Evolutionary conservation across 805 yeast species (phyloP).

Genomic region (Barnettozyma wickerhamii): DNA sequence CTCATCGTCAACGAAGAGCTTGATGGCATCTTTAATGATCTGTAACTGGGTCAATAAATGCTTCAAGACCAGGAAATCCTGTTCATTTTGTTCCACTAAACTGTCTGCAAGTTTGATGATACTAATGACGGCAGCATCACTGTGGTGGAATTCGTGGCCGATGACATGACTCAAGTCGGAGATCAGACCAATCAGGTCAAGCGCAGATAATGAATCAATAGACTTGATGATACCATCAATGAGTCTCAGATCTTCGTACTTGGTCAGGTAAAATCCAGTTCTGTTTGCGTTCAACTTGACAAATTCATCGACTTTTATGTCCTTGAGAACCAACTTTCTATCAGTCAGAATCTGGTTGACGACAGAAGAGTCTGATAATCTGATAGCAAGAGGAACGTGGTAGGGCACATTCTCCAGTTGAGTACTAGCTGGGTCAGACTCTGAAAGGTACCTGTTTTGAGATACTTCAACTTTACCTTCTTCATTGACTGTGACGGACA

Average conservation of each 20-base stretch:
- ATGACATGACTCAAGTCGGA: constrained; percentile 30
- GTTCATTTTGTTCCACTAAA: constrained; percentile 6
- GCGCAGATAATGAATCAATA: constrained; percentile 19
- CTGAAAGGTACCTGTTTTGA: constrained; percentile 35
- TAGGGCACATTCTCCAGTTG: constrained; percentile 53
- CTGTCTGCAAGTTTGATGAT: constrained; percentile 24
- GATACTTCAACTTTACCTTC: constrained; percentile 30
- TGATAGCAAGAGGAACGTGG: constrained; percentile 55
- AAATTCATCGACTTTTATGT: constrained; percentile 25
- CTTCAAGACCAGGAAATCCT: constrained; percentile 26
- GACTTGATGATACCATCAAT: constrained; percentile 25
- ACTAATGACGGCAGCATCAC: constrained; percentile 25
- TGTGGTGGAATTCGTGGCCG: constrained; percentile 26
- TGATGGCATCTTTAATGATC: constrained; percentile 18
- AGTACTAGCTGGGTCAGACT: constrained; percentile 23
- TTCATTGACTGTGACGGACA: constrained; percentile 32
- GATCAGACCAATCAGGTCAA: constrained; percentile 30
- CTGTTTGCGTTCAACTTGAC: constrained; percentile 41
- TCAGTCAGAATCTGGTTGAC: constrained; percentile 41
- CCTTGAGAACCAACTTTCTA: constrained; percentile 27
- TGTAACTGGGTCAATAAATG: constrained; percentile 26
- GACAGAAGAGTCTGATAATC: constrained; percentile 30
- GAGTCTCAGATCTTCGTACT: constrained; percentile 34
- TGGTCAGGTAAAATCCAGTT: constrained; percentile 44
- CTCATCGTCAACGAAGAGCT: constrained; percentile 9